Evolutionary conservation across 495 filamentous ascomycete genomes (phyloP).

Genomic region (Penicillium coprophilum): DNA sequence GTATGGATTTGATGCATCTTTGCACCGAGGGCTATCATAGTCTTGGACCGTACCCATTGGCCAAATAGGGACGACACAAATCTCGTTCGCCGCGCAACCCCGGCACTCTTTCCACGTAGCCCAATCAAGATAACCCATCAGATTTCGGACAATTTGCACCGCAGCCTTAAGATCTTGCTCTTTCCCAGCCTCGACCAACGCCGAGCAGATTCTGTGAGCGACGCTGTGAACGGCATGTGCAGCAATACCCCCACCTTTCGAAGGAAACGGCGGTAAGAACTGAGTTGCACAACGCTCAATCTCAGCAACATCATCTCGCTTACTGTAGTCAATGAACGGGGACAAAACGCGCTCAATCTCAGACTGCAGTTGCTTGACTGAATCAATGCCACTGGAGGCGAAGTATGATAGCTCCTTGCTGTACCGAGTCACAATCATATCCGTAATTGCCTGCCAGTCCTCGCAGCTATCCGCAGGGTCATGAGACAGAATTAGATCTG

Average conservation of each 20-base stretch:
- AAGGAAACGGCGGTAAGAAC: slow-evolving; percentile 36
- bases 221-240: slow-evolving; percentile 48
- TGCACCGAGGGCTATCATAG: slow-evolving; percentile 52
- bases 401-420: slow-evolving; percentile 52
- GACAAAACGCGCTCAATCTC: slow-evolving; percentile 49
- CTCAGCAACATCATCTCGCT: slow-evolving; percentile 36
- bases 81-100: slow-evolving; percentile 53
- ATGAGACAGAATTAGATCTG: slow-evolving; percentile 33
- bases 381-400: slow-evolving; percentile 35
- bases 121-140: slow-evolving; percentile 58
- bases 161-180: slow-evolving; percentile 27
- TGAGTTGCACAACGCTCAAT: slow-evolving; percentile 50
- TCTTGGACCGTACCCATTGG: slow-evolving; percentile 57
- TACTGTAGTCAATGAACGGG: slow-evolving; percentile 51
- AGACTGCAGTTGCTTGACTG: slow-evolving; percentile 33
- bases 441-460: slow-evolving; percentile 61
- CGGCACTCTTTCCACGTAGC: slow-evolving; percentile 61
- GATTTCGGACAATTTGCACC: slow-evolving; percentile 28
- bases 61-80: slow-evolving; percentile 70
- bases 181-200: slow-evolving; percentile 43
- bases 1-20: slow-evolving; percentile 28
- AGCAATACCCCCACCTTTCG: slow-evolving; percentile 23
- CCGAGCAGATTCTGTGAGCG: slow-evolving; percentile 49
- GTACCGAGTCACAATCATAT: slow-evolving; percentile 62
- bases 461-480: slow-evolving; percentile 23